Conservation (phyloP, 208 protist genomes). For the Acanthamoeba triangularis region DNA sequence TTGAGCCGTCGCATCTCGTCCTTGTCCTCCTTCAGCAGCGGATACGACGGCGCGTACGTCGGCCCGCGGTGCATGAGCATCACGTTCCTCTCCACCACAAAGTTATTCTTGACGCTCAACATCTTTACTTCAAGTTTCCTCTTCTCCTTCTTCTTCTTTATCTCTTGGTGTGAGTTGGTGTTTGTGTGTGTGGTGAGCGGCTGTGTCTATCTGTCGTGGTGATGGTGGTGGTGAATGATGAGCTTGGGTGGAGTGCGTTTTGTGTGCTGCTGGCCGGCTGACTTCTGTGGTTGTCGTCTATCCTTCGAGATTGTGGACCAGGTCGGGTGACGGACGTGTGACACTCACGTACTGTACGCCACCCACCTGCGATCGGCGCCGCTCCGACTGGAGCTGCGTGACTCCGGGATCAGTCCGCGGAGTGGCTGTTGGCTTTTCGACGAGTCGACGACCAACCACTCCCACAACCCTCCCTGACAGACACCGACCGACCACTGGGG, state of each 20-base stretch:
- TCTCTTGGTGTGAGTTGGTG: too few relatives aligned
- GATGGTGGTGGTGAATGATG: neutral
- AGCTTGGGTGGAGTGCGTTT: neutral
- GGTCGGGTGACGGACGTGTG: neutral
- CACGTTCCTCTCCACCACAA: constrained; percentile 65
- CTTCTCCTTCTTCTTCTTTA: neutral
- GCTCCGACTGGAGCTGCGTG: neutral
- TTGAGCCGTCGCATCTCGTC: constrained; percentile 23
- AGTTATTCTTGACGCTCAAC: constrained; percentile 48
- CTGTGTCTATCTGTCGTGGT: neutral
- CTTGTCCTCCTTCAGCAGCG: constrained; percentile 53
- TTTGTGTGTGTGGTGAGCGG: neutral
- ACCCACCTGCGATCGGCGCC: neutral
- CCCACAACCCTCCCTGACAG: neutral
- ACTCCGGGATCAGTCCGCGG: neutral
- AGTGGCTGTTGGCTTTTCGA: neutral
- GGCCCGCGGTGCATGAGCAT: constrained; percentile 18
- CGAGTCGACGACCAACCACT: neutral
- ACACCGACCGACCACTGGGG: neutral
- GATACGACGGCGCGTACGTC: constrained; percentile 43
- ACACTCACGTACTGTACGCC: neutral
- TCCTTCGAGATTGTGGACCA: neutral
- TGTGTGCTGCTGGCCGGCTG: neutral
- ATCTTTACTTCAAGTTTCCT: neutral
- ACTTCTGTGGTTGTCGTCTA: neutral